A percentile compares a stretch with the other conserved stretches of the same genome.
Conservation (phyloP, 2,329 filamentous ascomycete genomes). For the Sodiomyces alkalinus region DNA sequence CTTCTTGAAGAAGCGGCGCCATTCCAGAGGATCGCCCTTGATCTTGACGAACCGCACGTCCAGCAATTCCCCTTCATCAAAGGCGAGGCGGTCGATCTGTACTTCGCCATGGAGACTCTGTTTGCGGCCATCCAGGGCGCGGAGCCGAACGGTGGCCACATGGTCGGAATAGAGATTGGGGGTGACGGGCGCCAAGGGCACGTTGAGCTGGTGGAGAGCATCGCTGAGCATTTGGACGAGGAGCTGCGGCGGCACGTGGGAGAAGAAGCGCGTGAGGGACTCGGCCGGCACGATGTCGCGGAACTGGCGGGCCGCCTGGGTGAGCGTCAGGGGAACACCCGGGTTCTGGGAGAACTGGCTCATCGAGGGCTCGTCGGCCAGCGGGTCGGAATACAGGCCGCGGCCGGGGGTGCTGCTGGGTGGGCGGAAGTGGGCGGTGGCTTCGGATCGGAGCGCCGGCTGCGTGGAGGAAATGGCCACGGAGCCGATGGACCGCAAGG, state of each 20-base stretch:
- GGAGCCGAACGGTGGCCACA: slow-evolving; percentile 53
- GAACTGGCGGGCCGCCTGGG: slow-evolving; percentile 79
- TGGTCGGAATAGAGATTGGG: slow-evolving; percentile 36
- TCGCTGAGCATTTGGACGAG: slow-evolving; percentile 69
- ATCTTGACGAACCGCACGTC: slow-evolving; percentile 88
- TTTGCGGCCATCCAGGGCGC: slow-evolving; percentile 55
- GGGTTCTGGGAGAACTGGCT: slow-evolving; percentile 72
- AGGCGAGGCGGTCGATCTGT: slow-evolving; percentile 49
- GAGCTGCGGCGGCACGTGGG: slow-evolving; percentile 56
- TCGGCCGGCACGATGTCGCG: slow-evolving; percentile 81
- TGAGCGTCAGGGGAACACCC: slow-evolving; percentile 66
- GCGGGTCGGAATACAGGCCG: slow-evolving; percentile 33
- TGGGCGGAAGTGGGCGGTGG: slow-evolving; percentile 16
- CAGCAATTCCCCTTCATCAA: slow-evolving; percentile 46
- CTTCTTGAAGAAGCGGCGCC: slow-evolving; percentile 94
- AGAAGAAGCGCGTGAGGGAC: slow-evolving; percentile 84
- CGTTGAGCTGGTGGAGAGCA: slow-evolving; percentile 70
- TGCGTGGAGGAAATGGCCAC: slow-evolving; percentile 32
- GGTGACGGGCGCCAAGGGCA: slow-evolving; percentile 46
- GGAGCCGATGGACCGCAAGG: slow-evolving; percentile 34
- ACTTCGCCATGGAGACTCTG: slow-evolving; percentile 65
- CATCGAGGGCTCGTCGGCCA: slow-evolving; percentile 77
- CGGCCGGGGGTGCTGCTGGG: slow-evolving; percentile 19
- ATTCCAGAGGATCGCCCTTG: slow-evolving; percentile 92
- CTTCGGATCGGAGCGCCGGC: slow-evolving; percentile 21